These are phyloP conservation scores for Pichia sp. DNA, from an alignment of 1,139 yeast genomes.

Conservation along the genomic window DNA sequence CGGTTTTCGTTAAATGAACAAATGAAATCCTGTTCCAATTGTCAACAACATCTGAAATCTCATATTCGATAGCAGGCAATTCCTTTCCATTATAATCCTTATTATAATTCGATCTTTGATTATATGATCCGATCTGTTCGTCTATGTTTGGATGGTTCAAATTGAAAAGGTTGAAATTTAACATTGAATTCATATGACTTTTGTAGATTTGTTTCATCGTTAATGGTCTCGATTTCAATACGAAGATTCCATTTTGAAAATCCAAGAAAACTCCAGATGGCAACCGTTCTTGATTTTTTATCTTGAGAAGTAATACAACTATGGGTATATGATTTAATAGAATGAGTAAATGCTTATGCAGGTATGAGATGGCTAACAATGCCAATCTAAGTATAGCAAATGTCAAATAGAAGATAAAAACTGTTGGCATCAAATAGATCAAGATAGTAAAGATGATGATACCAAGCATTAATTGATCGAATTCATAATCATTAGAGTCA, in stretches of 20 bases:
- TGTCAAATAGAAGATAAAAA: constrained; percentile 76
- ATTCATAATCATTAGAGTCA: constrained; percentile 78
- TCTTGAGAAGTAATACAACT: constrained; percentile 72
- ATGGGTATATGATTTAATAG: constrained; percentile 81
- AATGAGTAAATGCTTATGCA: constrained; percentile 62
- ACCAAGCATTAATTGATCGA: constrained; percentile 87
- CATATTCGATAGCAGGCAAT: not conserved
- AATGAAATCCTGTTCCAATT: constrained; percentile 28
- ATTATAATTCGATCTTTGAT: not conserved
- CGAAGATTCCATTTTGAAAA: constrained; percentile 20
- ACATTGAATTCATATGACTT: constrained; percentile 29
- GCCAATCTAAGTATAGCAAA: constrained; percentile 62
- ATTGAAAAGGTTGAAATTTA: constrained; percentile 30
- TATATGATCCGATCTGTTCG: not conserved
- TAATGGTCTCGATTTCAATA: constrained; percentile 26
- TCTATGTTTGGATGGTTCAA: constrained; percentile 16
- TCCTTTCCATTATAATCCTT: too few relatives aligned
- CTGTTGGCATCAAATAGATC: constrained; percentile 80
- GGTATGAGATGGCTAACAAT: constrained; percentile 48
- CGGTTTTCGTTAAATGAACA: constrained; percentile 18
- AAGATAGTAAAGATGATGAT: constrained; percentile 83
- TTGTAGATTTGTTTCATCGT: constrained; percentile 23
- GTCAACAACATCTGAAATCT: constrained; percentile 20
- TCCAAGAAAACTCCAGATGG: constrained; percentile 82
- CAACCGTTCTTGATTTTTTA: constrained; percentile 79